Base-by-base conservation (phyloP, 164 flowering plant genomes). In the Annona squamosa region DNA sequence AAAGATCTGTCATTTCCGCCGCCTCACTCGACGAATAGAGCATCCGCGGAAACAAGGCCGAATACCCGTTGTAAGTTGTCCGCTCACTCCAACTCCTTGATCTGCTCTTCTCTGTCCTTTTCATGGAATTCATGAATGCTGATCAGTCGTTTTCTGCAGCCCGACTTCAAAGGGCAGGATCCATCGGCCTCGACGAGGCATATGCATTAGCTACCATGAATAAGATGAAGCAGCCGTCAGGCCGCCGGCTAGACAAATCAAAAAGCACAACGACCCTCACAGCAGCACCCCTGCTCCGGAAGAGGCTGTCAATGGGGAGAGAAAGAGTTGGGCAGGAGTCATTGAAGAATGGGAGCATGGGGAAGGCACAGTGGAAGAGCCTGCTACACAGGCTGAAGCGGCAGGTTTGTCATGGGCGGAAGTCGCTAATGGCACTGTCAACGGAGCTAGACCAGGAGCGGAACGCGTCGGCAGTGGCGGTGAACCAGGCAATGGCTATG, bases 401-500 rank as follows among this genome's bases (percentile, higher is more conserved):
- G 67, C 89, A 88, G 59, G 85, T 89, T 57, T 84, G 84, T 19
- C 44, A 85, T 63, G 92, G 89, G 63, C 82, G 82, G 41, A 85
- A 81, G 74, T 84, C 93, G 45, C 76, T 89, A 37, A 83, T 82
- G 10, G 88, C 78, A 37, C 73, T 91, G 73, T 84, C 86, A 82
- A 81, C 81, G 82, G 98, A 93, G 67, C 77, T 93, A 37, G 97
- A 93, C 70, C 92, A 90, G 80, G 98, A 93, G 78, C 83, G 98
- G 75, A 93, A 76, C 72, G 97, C 98, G 65, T 82, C 97, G 42
- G 91, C 90, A 3, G 81, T 89, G 18, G 92, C 98, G 10, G 91
- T 89, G 46, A 89, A 90, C 79, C 85, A 91, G 71, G 91, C 97
- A n/a, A 90, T 90, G 97, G 94, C 97, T 37, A 93, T 93, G 98